These are phyloP conservation scores for Rhizopogon sp. DNA, from an alignment of 768 basidiomycete species.

Conservation along the genomic window DNA sequence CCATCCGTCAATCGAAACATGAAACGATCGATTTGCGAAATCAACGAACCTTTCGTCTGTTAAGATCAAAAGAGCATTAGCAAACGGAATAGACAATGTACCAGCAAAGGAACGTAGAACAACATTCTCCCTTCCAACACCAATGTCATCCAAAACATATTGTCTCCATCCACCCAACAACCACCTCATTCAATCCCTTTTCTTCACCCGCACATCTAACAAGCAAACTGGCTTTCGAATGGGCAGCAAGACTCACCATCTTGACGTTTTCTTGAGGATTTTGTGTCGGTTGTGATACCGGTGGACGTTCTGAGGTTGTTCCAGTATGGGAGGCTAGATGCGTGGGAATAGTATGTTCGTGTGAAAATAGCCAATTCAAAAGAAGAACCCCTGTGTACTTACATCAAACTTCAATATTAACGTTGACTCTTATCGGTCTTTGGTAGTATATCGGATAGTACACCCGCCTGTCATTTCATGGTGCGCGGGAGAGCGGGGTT, in stretches of 20 bases:
- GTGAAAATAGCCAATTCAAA: background rate
- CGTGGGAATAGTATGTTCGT: conserved; percentile 16
- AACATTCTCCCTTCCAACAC: conserved; percentile 1
- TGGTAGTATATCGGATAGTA: conserved; percentile 35
- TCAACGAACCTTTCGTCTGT: conserved; percentile 81
- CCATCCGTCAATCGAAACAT: conserved; percentile 4
- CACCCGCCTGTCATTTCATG: conserved; percentile 31
- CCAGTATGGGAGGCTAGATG: conserved; percentile 9
- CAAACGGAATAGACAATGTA: background rate
- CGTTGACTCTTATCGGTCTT: background rate
- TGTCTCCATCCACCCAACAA: conserved; percentile 29
- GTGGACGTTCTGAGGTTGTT: conserved; percentile 1
- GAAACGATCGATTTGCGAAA: conserved; percentile 1
- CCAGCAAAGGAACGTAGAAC: background rate
- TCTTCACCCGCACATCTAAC: conserved; percentile 3
- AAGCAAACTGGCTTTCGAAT: conserved; percentile 9
- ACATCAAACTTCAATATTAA: too few species aligned
- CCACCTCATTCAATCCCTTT: conserved; percentile 15
- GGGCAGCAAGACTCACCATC: conserved; percentile 39
- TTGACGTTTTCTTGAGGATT: conserved; percentile 33
- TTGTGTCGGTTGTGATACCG: conserved; percentile 14
- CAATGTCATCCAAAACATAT: conserved; percentile 29
- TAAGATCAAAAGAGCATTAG: conserved; percentile 19
- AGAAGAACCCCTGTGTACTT: too few species aligned
- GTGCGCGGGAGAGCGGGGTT: conserved; percentile 25